These are phyloP conservation scores for Huntiella bhutanensis DNA, from an alignment of 2,329 filamentous ascomycete genomes.

Conservation along the genomic window DNA sequence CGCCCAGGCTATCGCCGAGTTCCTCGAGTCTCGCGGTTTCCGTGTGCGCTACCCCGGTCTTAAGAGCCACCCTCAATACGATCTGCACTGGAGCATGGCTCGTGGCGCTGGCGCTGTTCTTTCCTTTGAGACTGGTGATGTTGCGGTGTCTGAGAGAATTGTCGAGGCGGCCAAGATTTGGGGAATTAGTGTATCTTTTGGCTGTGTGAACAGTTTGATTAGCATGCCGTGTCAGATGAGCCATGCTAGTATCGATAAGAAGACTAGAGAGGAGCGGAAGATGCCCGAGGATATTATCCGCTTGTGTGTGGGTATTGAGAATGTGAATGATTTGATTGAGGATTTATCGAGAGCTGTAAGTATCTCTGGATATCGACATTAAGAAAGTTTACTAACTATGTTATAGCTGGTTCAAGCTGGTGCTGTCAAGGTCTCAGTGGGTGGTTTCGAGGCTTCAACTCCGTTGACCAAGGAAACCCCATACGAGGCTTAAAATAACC, in stretches of 20 bases:
- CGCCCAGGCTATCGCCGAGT: slow-evolving; percentile 76
- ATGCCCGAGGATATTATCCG: slow-evolving; percentile 96
- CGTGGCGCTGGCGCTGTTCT: slow-evolving; percentile 85
- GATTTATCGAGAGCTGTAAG: slow-evolving; percentile 79
- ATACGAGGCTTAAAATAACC: neutral
- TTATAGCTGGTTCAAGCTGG: slow-evolving; percentile 75
- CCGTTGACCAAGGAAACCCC: slow-evolving; percentile 8
- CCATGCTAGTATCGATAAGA: slow-evolving; percentile 92
- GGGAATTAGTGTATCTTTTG: slow-evolving; percentile 93
- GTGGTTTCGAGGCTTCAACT: slow-evolving; percentile 20
- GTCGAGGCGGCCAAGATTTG: slow-evolving; percentile 83
- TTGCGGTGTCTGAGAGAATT: slow-evolving; percentile 69
- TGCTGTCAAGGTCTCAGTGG: slow-evolving; percentile 68
- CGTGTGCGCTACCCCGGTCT: slow-evolving; percentile 87
- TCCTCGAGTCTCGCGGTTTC: slow-evolving; percentile 81
- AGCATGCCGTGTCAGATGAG: slow-evolving; percentile 99
- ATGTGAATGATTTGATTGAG: slow-evolving; percentile 77
- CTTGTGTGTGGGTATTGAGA: slow-evolving; percentile 90
- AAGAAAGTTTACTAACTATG: slow-evolving; percentile 14
- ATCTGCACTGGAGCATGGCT: slow-evolving; percentile 88
- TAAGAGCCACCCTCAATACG: slow-evolving; percentile 89
- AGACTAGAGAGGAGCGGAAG: slow-evolving; percentile 70
- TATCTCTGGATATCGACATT: slow-evolving; percentile 15
- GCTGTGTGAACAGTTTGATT: slow-evolving; percentile 94
- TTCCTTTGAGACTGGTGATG: slow-evolving; percentile 86